These are phyloP conservation scores for Xylaria sp. DNA, from an alignment of 2,329 filamentous ascomycete genomes.

Conservation along the genomic window DNA sequence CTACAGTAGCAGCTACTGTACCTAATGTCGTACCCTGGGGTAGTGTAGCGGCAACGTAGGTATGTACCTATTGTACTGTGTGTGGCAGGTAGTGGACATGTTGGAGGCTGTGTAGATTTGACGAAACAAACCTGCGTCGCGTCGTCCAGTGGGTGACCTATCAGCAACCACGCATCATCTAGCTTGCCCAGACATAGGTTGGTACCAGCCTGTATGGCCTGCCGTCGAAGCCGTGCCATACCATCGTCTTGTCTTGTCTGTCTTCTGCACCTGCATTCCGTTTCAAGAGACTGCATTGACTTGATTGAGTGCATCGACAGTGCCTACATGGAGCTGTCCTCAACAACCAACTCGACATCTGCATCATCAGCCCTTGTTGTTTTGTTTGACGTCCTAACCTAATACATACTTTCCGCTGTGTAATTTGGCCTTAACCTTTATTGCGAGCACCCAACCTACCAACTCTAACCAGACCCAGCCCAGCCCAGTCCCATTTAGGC, in stretches of 20 bases:
- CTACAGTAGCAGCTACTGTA: not conserved
- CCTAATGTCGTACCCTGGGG: too few relatives aligned
- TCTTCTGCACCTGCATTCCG: constrained; percentile 34
- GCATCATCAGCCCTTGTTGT: constrained; percentile 16
- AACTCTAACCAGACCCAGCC: constrained; percentile 13
- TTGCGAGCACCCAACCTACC: constrained; percentile 22
- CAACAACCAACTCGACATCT: constrained; percentile 5
- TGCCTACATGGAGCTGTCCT: constrained; percentile 7
- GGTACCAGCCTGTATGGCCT: constrained; percentile 10
- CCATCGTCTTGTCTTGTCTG: constrained; percentile 12
- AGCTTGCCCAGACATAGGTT: not conserved
- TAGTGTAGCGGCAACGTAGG: too few relatives aligned
- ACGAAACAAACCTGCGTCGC: constrained; percentile 31
- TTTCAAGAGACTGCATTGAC: constrained; percentile 25
- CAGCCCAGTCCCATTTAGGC: constrained; percentile 35
- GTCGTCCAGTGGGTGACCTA: constrained; percentile 19
- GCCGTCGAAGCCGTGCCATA: constrained; percentile 6
- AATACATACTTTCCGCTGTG: constrained; percentile 27
- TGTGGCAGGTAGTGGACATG: constrained; percentile 13
- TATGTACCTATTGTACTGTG: not conserved
- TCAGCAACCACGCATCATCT: constrained; percentile 5
- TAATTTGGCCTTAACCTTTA: constrained; percentile 16
- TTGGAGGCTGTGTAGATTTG: constrained; percentile 36
- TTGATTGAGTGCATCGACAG: not conserved
- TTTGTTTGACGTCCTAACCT: not conserved